These are phyloP conservation scores for Bonia amplexicaulis DNA, from an alignment of 176 grass and related monocot genomes.

Conservation along the genomic window DNA sequence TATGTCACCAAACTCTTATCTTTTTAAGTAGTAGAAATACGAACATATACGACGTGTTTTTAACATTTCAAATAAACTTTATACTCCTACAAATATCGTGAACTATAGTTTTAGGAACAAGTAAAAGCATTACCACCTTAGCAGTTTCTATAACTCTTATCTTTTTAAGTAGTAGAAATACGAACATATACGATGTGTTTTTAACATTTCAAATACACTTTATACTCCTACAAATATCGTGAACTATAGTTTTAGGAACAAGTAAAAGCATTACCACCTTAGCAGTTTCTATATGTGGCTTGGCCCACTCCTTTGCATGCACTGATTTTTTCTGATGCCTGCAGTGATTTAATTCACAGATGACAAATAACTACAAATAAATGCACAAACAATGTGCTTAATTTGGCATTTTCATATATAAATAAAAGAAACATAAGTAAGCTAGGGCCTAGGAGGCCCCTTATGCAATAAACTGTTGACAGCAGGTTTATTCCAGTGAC, in stretches of 20 bases:
- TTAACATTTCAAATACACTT: conserved; percentile 9
- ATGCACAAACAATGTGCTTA: background rate
- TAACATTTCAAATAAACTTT: conserved; percentile 10
- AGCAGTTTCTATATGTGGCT: conserved; percentile 65
- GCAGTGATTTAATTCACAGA: conserved; percentile 34
- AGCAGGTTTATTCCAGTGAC: conserved; percentile 74
- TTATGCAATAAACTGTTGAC: conserved; percentile 55
- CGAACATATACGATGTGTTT: background rate
- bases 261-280: conserved; percentile 29
- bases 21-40: no score
- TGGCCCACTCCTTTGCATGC: conserved; percentile 65
- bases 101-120: conserved; percentile 27
- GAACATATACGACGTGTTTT: background rate
- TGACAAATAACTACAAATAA: conserved; percentile 24
- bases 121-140: conserved; percentile 29
- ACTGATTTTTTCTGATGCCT: conserved; percentile 71
- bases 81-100: conserved; percentile 9
- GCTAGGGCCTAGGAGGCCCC: conserved; percentile 30
- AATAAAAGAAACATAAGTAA: conserved; percentile 4
- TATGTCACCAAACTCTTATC: no score
- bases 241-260: conserved; percentile 28
- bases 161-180: no score
- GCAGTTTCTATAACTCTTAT: conserved; percentile 56
- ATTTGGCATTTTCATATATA: conserved; percentile 17
- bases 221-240: conserved; percentile 11